Evolutionary conservation across 768 basidiomycete species (phyloP).

Genomic region (Rubroboletus satanas): DNA sequence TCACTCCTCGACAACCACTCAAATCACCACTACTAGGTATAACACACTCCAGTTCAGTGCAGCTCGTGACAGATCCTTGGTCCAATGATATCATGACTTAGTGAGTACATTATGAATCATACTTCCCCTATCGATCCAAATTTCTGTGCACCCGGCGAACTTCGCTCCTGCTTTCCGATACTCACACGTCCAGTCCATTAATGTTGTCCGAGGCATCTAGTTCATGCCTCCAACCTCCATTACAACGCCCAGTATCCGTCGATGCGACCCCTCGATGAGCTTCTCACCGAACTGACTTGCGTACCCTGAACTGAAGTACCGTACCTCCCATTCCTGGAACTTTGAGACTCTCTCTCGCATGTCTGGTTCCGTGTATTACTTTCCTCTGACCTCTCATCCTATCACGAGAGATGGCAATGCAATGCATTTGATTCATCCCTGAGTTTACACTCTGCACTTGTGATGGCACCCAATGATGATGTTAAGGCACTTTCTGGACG

Average conservation of each 20-base stretch:
- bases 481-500: neutral
- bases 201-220: neutral
- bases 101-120: neutral
- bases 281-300: neutral
- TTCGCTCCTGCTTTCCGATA: neutral
- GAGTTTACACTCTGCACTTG: neutral
- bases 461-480: neutral
- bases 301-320: neutral
- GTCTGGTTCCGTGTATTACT: neutral
- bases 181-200: neutral
- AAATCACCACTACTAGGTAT: conserved; percentile 34
- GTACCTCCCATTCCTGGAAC: neutral
- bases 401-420: neutral
- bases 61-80: conserved; percentile 59
- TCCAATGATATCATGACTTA: conserved; percentile 5
- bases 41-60: conserved; percentile 49
- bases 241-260: neutral
- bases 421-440: neutral
- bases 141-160: neutral
- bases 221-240: neutral
- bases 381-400: neutral
- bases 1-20: conserved; percentile 41
- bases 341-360: neutral
- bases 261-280: neutral
- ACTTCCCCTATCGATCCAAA: neutral